phyloP scores from a whole-genome alignment of 371 early-diverging fungal species.

The Apophysomyces ossiformis region DNA sequence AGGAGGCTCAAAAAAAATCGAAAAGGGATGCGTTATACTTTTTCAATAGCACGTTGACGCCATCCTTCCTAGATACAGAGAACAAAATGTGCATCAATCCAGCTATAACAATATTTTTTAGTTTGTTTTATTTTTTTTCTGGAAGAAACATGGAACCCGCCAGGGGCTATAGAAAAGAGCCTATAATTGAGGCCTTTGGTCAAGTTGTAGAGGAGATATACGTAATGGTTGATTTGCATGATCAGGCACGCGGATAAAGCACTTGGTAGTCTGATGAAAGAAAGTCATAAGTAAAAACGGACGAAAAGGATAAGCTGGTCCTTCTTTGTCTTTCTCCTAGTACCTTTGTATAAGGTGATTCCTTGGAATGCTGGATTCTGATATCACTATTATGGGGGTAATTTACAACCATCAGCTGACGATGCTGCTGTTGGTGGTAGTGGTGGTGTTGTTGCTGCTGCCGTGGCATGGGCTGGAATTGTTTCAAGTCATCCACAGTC shows the following conservation, averaged over 20 bases:
- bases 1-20: not conserved
- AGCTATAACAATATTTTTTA: not conserved
- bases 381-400: slow-evolving; percentile 45
- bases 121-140: no score
- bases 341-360: slow-evolving; percentile 14
- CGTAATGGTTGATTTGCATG: slow-evolving; percentile 30
- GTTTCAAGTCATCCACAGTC: slow-evolving; percentile 38
- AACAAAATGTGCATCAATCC: not conserved
- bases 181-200: slow-evolving; percentile 10
- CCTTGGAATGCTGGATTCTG: slow-evolving; percentile 30
- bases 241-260: slow-evolving; percentile 40
- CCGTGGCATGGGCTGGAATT: slow-evolving; percentile 33
- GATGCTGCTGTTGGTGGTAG: slow-evolving; percentile 24
- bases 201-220: slow-evolving; percentile 26
- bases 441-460: slow-evolving; percentile 25
- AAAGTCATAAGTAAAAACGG: slow-evolving; percentile 2
- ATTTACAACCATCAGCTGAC: slow-evolving; percentile 30
- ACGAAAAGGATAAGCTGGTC: slow-evolving; percentile 1
- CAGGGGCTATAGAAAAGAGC: not conserved
- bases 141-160: not conserved
- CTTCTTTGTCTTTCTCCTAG: not conserved
- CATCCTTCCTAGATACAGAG: slow-evolving; percentile 1
- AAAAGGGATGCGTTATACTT: not conserved
- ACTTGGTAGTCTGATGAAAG: slow-evolving; percentile 24
- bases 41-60: not conserved